Evolutionary conservation across 1,284 basidiomycete species (phyloP).

Genomic region (Ceratobasidium theobromae): DNA sequence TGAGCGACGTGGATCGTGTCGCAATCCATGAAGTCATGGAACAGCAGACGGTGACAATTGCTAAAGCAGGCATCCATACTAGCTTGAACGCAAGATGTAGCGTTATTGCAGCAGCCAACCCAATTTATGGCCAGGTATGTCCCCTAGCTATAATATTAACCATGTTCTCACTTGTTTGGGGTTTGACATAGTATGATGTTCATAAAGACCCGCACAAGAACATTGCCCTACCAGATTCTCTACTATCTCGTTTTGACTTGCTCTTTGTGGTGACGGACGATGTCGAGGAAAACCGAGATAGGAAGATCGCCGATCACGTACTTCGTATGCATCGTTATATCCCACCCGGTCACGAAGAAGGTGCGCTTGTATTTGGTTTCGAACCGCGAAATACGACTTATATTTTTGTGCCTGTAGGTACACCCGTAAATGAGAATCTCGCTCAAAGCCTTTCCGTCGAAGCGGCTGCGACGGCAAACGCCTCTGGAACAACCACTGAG

Average conservation of each 20-base stretch:
- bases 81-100: slow-evolving; percentile 97
- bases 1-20: slow-evolving; percentile 98
- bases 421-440: slow-evolving; percentile 83
- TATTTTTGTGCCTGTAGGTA: slow-evolving; percentile 41
- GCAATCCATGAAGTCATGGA: slow-evolving; percentile 99
- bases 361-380: slow-evolving; percentile 47
- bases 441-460: slow-evolving; percentile 86
- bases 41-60: slow-evolving; percentile 98
- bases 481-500: slow-evolving; percentile 57
- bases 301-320: slow-evolving; percentile 96
- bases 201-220: slow-evolving; percentile 99
- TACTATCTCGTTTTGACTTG: slow-evolving; percentile 98
- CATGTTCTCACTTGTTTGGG: not conserved
- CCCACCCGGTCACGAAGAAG: slow-evolving; percentile 94
- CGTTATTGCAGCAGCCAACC: slow-evolving; percentile 97
- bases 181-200: slow-evolving; percentile 82
- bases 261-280: slow-evolving; percentile 99
- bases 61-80: slow-evolving; percentile 98
- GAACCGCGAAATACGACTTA: not conserved
- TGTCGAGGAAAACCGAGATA: slow-evolving; percentile 92
- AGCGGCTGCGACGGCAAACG: slow-evolving; percentile 56
- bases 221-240: slow-evolving; percentile 96
- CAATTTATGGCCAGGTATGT: slow-evolving; percentile 93
- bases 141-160: slow-evolving; percentile 18
- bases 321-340: slow-evolving; percentile 97